A percentile compares a stretch with the other conserved stretches of the same genome.
These are phyloP conservation scores for Linderniella brevidens DNA, from an alignment of 257 asterid genomes.

Conservation along the genomic window DNA sequence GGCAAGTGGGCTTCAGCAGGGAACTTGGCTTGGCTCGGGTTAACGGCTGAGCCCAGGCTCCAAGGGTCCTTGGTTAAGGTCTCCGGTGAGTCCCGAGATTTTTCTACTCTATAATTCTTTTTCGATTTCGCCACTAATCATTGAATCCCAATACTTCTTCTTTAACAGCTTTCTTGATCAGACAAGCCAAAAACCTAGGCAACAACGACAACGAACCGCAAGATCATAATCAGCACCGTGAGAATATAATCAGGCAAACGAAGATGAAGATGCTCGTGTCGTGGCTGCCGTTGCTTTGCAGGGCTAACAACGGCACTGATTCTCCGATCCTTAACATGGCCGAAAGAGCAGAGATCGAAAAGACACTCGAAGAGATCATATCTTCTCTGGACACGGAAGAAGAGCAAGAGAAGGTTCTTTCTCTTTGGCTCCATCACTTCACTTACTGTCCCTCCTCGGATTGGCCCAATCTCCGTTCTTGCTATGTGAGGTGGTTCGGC, in stretches of 20 bases:
- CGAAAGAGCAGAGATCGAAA: slow-evolving; percentile 63
- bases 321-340: slow-evolving; percentile 41
- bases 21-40: slow-evolving; percentile 55
- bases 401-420: slow-evolving; percentile 72
- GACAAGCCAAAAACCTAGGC: slow-evolving; percentile 43
- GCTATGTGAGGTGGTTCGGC: slow-evolving; percentile 55
- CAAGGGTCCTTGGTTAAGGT: slow-evolving; percentile 68
- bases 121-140: neutral
- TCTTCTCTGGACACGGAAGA: slow-evolving; percentile 25
- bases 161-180: slow-evolving; percentile 54
- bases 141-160: neutral
- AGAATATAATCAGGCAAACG: slow-evolving; percentile 18
- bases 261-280: slow-evolving; percentile 49
- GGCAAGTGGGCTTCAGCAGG: slow-evolving; percentile 59
- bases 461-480: slow-evolving; percentile 77
- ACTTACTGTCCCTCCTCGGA: slow-evolving; percentile 65
- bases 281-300: slow-evolving; percentile 82
- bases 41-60: slow-evolving; percentile 62
- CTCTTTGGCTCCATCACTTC: slow-evolving; percentile 89
- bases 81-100: slow-evolving; percentile 30
- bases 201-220: slow-evolving; percentile 9
- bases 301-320: slow-evolving; percentile 64
- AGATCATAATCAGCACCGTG: slow-evolving; percentile 8
- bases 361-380: slow-evolving; percentile 40
- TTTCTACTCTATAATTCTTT: neutral